phyloP scores from a whole-genome alignment of 2,329 filamentous ascomycete species.

The Endothia cerciana region DNA sequence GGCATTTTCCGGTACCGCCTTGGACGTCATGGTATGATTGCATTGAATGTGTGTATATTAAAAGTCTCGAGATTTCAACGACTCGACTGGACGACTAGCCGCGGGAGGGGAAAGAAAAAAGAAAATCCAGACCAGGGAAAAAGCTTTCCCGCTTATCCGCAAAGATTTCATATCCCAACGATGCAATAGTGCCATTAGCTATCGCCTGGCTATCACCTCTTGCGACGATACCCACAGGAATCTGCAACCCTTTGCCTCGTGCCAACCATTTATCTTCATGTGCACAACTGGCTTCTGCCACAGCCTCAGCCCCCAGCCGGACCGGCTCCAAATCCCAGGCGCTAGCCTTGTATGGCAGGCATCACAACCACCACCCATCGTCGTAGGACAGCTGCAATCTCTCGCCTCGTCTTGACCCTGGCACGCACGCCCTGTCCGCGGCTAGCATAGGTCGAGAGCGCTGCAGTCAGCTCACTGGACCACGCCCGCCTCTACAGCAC shows the following conservation, averaged over 20 bases:
- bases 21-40: background rate
- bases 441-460: conserved; percentile 7
- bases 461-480: background rate
- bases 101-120: background rate
- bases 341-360: conserved; percentile 20
- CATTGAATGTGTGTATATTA: background rate
- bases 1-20: background rate
- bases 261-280: background rate
- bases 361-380: conserved; percentile 12
- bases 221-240: background rate
- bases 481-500: background rate
- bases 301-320: conserved; percentile 6
- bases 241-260: background rate
- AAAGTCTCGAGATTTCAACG: background rate
- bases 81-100: background rate
- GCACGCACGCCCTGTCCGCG: conserved; percentile 16
- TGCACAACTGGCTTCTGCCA: background rate
- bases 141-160: background rate
- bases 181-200: background rate
- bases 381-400: conserved; percentile 19
- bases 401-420: conserved; percentile 19
- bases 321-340: background rate
- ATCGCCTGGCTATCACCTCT: background rate
- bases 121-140: no score
- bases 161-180: background rate